Conservation (phyloP, 352 stramenopile species). For the Globisporangium iwayamae region DNA sequence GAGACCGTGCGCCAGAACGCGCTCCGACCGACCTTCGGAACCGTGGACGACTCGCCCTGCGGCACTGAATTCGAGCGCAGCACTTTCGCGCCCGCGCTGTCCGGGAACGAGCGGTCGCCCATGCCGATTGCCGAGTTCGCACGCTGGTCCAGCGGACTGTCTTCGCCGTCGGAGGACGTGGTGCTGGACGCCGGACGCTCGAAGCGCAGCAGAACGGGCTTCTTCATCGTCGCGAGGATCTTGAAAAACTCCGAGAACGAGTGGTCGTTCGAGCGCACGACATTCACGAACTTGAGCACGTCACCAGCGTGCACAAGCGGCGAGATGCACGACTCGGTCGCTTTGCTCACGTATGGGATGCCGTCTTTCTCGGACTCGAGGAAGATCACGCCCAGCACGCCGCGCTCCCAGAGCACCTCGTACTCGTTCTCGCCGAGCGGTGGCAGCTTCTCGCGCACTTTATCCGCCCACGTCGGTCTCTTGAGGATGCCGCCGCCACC, state of each 20-base stretch:
- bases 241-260: constrained; percentile 90
- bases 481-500: constrained; percentile 18
- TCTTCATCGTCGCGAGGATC: constrained; percentile 88
- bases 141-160: constrained; percentile 43
- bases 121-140: constrained; percentile 35
- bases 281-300: constrained; percentile 84
- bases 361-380: constrained; percentile 83
- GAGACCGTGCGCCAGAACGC: constrained; percentile 58
- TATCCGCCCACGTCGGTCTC: constrained; percentile 69
- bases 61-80: constrained; percentile 59
- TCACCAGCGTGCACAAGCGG: constrained; percentile 62
- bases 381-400: constrained; percentile 85
- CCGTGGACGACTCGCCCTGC: constrained; percentile 32
- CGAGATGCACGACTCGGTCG: constrained; percentile 84
- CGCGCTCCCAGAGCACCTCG: constrained; percentile 84
- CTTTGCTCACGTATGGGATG: constrained; percentile 84
- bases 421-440: constrained; percentile 78
- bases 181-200: constrained; percentile 50
- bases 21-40: constrained; percentile 30
- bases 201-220: constrained; percentile 83
- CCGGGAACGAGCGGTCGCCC: constrained; percentile 27
- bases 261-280: constrained; percentile 81
- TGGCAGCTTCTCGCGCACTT: constrained; percentile 76
- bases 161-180: constrained; percentile 43
- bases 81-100: constrained; percentile 29